Evolutionary conservation across 345 rosid species (phyloP), one percentile per base, ranked within the genome.

Genomic region (Noccaea caerulescens): DNA sequence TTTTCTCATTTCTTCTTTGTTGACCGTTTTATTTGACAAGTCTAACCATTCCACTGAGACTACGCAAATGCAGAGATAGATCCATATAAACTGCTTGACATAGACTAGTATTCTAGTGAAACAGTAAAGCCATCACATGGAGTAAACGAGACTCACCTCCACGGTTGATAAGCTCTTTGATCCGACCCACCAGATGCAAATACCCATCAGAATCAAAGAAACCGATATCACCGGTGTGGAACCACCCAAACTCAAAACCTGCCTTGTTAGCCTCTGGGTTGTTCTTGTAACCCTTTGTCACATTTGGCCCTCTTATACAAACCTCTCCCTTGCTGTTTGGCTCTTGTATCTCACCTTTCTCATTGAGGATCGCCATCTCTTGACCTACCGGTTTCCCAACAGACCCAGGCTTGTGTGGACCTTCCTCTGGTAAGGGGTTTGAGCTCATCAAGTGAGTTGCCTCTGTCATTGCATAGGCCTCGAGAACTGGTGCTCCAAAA

Each of bases 141-240:
- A 56, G 62, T 54, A 76, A 64, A 69, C 2, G 57, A 70, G 54
- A 45, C 67, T 68, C 67, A 92, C 98, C 98, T 80, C 98, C 98
- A 66, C 98, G 98, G 80, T 93, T 93, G 71, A 93, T 85, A 33
- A 93, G 94, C 83, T 93, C 98, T 87, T 93, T 93, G 76, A 89
- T 93, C 60, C 98, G 84, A 61, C 98, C 98, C 36, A 91, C 97
- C 6, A 93, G 80, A 76, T 84, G 84, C 88, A 93, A 73, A 75
- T 87, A 91, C 13, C 98, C 97, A 53, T 93, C 98, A 0, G 86
- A 68, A 71, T 93, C 98, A 25, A 91, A 75, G 72, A 60, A 77
- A 38, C 97, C 98, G 5, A 89, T 30, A 66, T 93, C 98, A 10
- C 97, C 98, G 0, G 98, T 91, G 58, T 89, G 98, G 73, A 93